Base-by-base conservation (phyloP, 805 yeast species). In the Starmerella tilneyi region DNA sequence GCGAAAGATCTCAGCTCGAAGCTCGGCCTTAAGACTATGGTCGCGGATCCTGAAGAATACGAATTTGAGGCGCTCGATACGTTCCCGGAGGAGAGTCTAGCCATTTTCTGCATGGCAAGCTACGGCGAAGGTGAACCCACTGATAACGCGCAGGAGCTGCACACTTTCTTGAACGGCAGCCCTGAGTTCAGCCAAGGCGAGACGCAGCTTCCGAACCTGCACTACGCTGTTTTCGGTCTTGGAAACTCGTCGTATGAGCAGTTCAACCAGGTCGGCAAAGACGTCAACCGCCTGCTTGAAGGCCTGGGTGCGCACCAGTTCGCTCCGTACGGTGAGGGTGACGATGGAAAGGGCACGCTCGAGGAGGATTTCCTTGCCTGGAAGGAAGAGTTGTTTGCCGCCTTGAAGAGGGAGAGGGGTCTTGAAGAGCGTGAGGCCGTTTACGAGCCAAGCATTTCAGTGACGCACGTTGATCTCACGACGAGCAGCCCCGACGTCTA, bases 101-200 rank as follows among this genome's bases (percentile, higher is more conserved):
- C 78, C 17, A 77, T 85, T 50, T 80, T 89, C 58, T 72, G 89
- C 59, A 70, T 86, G 67, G 92, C 97, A 26, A 85, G 96, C 9
- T 92, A 92, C 58, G 98, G 98, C 56, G 98, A 89, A 67, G 98
- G 98, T 60, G 98, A 89, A 63, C 94, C 94, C 56, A 89, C 98
- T 12, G 98, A 89, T 63, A 84, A 84, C 56, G 92, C 96, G n/a
- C 74, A 75, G 33, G 78, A 76, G 30, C 84, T 92, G 61, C 78
- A 76, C 59, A 81, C 79, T 47, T 72, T 88, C 57, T 74, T 77
- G 27, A 56, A 63, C 22, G 64, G 70, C 44, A 75, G 72, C 41
- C 79, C 75, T 22, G 73, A 67, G 33, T 75, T 72, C 48, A 60
- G 65, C 26, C 50, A 57, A 32, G 69, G 64, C 20, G 65, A 57